Evolutionary conservation across 768 basidiomycete genomes (phyloP).

Genomic region (Leccinum imitatum): DNA sequence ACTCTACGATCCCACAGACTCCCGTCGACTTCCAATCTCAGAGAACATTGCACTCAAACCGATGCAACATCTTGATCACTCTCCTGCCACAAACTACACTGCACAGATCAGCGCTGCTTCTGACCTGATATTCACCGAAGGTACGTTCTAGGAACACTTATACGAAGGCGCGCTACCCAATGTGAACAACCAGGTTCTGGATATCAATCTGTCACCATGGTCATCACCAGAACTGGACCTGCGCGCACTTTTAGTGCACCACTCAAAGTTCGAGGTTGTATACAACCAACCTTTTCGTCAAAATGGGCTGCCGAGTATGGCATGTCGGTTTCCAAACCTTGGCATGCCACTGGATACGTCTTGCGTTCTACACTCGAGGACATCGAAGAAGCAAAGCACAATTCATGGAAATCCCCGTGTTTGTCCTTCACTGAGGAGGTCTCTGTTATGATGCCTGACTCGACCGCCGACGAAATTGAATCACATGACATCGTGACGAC

Average conservation of each 20-base stretch:
- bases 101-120: background rate
- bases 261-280: background rate
- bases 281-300: background rate
- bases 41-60: background rate
- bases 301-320: background rate
- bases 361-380: constrained; percentile 2
- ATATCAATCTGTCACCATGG: background rate
- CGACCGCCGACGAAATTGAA: background rate
- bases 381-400: background rate
- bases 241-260: background rate
- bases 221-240: background rate
- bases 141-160: background rate
- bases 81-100: background rate
- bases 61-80: background rate
- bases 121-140: background rate
- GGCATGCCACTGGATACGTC: background rate
- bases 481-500: background rate
- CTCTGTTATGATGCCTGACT: background rate
- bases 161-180: background rate
- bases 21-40: background rate
- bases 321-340: background rate
- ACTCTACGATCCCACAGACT: background rate
- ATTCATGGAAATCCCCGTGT: background rate
- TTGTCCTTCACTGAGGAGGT: background rate
- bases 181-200: background rate